Conservation (phyloP, 495 filamentous ascomycete genomes). For the Xylaria nigripes region DNA sequence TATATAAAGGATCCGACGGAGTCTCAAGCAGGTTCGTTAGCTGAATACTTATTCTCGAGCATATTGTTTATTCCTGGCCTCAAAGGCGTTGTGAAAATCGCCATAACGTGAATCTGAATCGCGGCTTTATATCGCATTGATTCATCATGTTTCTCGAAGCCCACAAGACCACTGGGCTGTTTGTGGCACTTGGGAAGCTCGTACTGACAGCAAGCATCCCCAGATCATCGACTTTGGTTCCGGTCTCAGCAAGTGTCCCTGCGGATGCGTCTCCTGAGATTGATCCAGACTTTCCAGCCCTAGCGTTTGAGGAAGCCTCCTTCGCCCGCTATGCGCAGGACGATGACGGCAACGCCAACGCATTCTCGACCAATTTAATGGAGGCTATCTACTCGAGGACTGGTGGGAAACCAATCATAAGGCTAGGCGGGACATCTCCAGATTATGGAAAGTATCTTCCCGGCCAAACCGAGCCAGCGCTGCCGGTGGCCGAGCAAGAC, state of each 20-base stretch:
- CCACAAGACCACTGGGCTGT: not conserved
- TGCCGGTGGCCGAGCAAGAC: constrained; percentile 21
- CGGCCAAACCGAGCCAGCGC: constrained; percentile 18
- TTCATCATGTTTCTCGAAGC: not conserved
- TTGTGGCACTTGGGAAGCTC: constrained; percentile 9
- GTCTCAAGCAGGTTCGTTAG: not conserved
- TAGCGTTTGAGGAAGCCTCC: constrained; percentile 24
- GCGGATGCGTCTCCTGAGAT: constrained; percentile 12
- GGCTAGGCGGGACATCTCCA: constrained; percentile 22
- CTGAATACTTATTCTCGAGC: not conserved
- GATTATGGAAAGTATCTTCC: constrained; percentile 25
- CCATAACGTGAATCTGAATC: not conserved
- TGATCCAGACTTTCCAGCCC: constrained; percentile 18
- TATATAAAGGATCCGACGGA: not conserved
- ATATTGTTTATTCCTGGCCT: not conserved
- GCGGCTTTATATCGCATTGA: not conserved
- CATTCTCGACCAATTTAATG: constrained; percentile 24
- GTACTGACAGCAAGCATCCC: constrained; percentile 8
- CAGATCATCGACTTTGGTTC: constrained; percentile 10
- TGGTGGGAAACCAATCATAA: constrained; percentile 21
- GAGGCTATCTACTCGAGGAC: constrained; percentile 22
- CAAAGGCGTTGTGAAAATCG: not conserved
- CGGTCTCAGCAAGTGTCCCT: constrained; percentile 4
- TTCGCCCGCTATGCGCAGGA: constrained; percentile 23
- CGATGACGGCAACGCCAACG: constrained; percentile 17